phyloP scores from a whole-genome alignment of 441 rosid genomes.

The Pelargonium australe region DNA sequence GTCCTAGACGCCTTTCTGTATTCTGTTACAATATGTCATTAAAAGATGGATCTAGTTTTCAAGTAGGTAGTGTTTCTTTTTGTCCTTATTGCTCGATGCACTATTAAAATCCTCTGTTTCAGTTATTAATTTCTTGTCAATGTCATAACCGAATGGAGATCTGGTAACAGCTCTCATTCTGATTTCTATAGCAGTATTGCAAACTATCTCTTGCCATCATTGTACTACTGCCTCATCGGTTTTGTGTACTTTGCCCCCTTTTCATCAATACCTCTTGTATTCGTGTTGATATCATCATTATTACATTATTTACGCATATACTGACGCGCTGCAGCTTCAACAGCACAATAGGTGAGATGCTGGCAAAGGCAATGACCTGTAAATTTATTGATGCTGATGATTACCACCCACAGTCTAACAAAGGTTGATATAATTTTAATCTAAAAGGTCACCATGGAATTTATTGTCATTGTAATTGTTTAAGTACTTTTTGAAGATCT shows the following conservation, averaged over 20 bases:
- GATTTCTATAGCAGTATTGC: too few relatives aligned
- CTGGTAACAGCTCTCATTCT: too few relatives aligned
- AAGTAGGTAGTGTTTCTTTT: not conserved
- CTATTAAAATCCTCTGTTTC: not conserved
- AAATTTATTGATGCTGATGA: constrained; percentile 64
- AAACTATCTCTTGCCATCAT: too few relatives aligned
- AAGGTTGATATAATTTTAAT: constrained; percentile 35
- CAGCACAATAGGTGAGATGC: constrained; percentile 59
- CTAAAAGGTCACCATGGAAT: not conserved
- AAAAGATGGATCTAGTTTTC: not conserved
- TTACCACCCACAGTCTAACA: constrained; percentile 56
- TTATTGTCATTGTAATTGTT: not conserved
- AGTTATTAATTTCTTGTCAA: not conserved
- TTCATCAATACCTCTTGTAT: not conserved
- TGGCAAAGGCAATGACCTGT: constrained; percentile 46
- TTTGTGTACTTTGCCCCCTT: too few relatives aligned
- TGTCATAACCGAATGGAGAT: not conserved
- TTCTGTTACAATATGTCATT: not conserved
- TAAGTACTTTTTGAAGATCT: not conserved
- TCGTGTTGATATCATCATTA: not conserved
- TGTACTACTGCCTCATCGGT: too few relatives aligned
- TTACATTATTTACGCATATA: not conserved
- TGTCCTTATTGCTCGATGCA: not conserved
- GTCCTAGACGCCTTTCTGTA: not conserved
- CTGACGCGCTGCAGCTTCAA: constrained; percentile 13